phyloP scores from a whole-genome alignment of 2,329 filamentous ascomycete species.

The Emmonsiellopsis sp. region DNA sequence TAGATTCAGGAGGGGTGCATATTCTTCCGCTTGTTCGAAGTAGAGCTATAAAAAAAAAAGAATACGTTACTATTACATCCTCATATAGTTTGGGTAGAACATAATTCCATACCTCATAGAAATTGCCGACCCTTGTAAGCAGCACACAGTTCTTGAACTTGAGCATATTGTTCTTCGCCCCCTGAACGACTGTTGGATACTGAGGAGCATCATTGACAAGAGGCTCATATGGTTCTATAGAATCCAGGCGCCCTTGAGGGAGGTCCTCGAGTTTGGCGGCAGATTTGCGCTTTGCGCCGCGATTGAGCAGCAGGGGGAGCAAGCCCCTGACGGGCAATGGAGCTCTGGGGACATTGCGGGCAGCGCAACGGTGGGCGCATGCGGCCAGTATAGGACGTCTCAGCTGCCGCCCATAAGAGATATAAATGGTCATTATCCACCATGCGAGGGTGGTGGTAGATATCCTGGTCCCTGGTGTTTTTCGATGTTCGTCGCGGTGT shows the following conservation, averaged over 20 bases:
- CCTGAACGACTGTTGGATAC: slow-evolving; percentile 83
- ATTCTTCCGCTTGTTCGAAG: slow-evolving; percentile 88
- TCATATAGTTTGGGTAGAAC: not conserved
- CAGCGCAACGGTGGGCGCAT: not conserved
- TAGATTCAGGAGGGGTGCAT: slow-evolving; percentile 74
- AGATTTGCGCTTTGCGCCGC: slow-evolving; percentile 28
- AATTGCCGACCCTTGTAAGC: slow-evolving; percentile 83
- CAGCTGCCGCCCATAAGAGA: slow-evolving; percentile 2
- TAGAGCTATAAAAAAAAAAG: slow-evolving; percentile 51
- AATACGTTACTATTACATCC: not conserved
- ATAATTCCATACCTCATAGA: slow-evolving; percentile 60
- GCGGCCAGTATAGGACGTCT: not conserved
- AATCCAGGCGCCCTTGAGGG: slow-evolving; percentile 46
- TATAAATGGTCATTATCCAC: slow-evolving; percentile 7
- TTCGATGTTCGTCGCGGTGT: slow-evolving; percentile 8
- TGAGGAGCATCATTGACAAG: slow-evolving; percentile 40
- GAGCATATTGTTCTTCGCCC: slow-evolving; percentile 80
- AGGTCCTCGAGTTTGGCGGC: slow-evolving; percentile 38
- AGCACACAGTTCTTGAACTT: slow-evolving; percentile 86
- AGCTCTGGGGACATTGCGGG: not conserved
- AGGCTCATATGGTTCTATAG: slow-evolving; percentile 31
- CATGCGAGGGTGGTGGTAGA: slow-evolving; percentile 2
- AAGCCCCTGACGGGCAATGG: not conserved
- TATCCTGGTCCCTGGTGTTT: slow-evolving; percentile 13
- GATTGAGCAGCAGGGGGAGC: slow-evolving; percentile 2